Conservation (phyloP, 176 grass and related monocot genomes). For the Alopecurus myosuroides region DNA sequence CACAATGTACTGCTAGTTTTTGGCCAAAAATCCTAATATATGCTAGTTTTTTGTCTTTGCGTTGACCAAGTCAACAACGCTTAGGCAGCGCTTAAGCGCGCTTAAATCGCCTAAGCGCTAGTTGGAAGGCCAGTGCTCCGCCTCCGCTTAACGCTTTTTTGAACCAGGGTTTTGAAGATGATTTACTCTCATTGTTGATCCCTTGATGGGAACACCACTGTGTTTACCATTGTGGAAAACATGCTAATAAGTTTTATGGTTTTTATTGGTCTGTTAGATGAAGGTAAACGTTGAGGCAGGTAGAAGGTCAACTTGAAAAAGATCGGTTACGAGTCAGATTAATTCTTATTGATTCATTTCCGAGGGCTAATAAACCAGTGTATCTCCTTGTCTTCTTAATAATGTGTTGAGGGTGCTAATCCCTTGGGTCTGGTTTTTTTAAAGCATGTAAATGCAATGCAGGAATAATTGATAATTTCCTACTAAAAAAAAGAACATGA, state of each 20-base stretch:
- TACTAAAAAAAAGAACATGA: neutral
- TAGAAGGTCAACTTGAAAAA: neutral
- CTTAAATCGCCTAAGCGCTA: no score
- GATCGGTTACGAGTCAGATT: neutral
- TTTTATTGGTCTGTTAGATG: conserved; percentile 1
- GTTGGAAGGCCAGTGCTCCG: no score
- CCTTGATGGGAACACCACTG: neutral
- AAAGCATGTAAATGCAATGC: neutral
- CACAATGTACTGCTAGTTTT: no score
- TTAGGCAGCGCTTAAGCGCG: no score
- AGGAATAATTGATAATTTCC: neutral
- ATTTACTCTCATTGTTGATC: conserved; percentile 5
- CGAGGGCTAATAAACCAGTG: neutral
- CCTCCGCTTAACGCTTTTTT: no score
- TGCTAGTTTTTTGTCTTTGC: no score
- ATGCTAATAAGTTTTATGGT: neutral
- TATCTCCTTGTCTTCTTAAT: neutral
- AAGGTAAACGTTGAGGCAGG: neutral
- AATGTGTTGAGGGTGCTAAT: neutral
- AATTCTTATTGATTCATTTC: neutral
- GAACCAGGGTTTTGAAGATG: neutral
- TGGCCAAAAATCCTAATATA: no score
- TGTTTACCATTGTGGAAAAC: neutral
- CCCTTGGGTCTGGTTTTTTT: neutral
- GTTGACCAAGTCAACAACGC: no score